phyloP scores from a whole-genome alignment of 345 rosid species.

The Salix caprea region DNA sequence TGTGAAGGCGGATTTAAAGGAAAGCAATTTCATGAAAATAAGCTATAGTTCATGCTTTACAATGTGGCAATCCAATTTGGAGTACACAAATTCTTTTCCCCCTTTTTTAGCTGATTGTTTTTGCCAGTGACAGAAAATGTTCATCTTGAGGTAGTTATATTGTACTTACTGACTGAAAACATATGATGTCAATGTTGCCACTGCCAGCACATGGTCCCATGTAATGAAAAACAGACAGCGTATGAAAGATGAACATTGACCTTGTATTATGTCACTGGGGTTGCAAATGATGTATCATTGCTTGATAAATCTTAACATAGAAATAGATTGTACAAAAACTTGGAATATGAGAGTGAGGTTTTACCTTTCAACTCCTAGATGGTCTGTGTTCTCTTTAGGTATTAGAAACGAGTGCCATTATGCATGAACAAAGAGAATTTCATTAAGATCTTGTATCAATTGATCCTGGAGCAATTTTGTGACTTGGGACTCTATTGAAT shows the following conservation, averaged over 20 bases:
- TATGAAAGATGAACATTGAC: background rate
- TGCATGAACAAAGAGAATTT: background rate
- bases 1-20: background rate
- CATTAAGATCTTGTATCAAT: background rate
- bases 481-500: background rate
- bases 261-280: background rate
- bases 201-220: background rate
- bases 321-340: background rate
- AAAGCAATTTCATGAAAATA: background rate
- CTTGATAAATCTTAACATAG: background rate
- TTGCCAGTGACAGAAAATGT: background rate
- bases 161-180: background rate
- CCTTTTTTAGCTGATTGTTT: background rate
- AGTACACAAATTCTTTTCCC: background rate
- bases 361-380: background rate
- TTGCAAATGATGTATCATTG: background rate
- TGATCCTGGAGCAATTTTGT: background rate
- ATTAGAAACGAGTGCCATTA: background rate
- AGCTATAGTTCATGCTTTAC: background rate
- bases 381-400: background rate
- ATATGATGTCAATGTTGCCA: background rate
- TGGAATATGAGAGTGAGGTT: background rate
- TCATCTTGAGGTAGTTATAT: background rate
- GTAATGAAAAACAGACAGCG: background rate
- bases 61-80: background rate